Evolutionary conservation across 192 early-diverging fungal species (phyloP).

Genomic region (Entomortierella lignicola): DNA sequence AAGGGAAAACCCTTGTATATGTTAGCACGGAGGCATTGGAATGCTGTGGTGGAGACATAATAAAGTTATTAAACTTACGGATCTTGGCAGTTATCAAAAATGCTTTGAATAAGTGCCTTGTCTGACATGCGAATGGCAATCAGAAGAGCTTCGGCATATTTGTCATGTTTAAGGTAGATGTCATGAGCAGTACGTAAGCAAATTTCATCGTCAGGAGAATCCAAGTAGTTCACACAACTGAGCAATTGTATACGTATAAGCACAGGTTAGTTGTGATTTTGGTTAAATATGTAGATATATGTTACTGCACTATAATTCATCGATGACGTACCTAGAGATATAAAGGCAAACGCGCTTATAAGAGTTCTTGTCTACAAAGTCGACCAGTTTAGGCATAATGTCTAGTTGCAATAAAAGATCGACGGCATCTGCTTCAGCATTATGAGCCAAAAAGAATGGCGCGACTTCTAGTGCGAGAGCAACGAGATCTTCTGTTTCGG

Average conservation of each 20-base stretch:
- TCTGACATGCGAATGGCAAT: slow-evolving; percentile 90
- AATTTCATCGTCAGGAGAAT: slow-evolving; percentile 88
- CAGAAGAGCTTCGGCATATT: slow-evolving; percentile 86
- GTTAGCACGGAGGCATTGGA: neutral
- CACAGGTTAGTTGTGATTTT: neutral
- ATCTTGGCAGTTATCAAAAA: slow-evolving; percentile 84
- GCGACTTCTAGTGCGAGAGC: slow-evolving; percentile 86
- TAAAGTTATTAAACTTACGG: slow-evolving; percentile 60
- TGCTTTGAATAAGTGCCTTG: slow-evolving; percentile 84
- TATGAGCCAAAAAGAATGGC: slow-evolving; percentile 96
- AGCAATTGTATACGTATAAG: neutral
- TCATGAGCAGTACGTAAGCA: slow-evolving; percentile 88
- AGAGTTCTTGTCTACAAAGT: slow-evolving; percentile 93
- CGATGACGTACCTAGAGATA: slow-evolving; percentile 77
- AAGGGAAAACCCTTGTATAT: neutral
- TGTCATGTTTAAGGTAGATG: slow-evolving; percentile 89
- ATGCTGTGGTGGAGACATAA: neutral
- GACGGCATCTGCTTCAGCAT: slow-evolving; percentile 98
- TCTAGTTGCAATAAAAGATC: slow-evolving; percentile 95
- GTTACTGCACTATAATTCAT: neutral
- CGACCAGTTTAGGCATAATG: slow-evolving; percentile 78
- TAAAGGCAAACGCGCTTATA: slow-evolving; percentile 96
- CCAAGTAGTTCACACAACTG: slow-evolving; percentile 92
- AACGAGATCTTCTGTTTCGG: slow-evolving; percentile 73
- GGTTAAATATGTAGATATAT: too few relatives aligned